Evolutionary conservation across 768 basidiomycete genomes (phyloP).

Genomic region (Podaxis sp.): DNA sequence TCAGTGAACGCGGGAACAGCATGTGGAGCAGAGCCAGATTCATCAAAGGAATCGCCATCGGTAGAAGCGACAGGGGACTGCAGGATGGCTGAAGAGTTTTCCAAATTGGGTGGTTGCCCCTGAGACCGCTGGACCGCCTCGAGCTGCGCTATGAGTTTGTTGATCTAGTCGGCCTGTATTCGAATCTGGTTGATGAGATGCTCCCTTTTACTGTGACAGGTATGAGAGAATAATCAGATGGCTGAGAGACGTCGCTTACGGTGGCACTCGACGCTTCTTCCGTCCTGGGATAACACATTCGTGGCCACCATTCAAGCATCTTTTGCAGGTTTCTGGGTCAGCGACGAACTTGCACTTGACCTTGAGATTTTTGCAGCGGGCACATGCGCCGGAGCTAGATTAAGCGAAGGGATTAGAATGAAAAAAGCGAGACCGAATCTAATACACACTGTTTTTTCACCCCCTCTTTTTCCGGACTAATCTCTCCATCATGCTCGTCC

Average conservation of each 20-base stretch:
- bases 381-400: constrained; percentile 59
- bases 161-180: constrained; percentile 70
- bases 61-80: constrained; percentile 40
- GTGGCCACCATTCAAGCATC: constrained; percentile 68
- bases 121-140: constrained; percentile 34
- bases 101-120: constrained; percentile 22
- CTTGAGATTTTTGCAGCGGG: constrained; percentile 66
- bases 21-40: constrained; percentile 25
- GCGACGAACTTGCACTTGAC: constrained; percentile 77
- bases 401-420: constrained; percentile 13
- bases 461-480: constrained; percentile 31
- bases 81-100: constrained; percentile 29
- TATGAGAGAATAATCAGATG: background rate
- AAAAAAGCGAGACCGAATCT: constrained; percentile 11
- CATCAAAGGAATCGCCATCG: constrained; percentile 29
- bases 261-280: constrained; percentile 76
- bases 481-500: constrained; percentile 38
- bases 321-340: constrained; percentile 73
- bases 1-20: constrained; percentile 16
- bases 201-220: constrained; percentile 66
- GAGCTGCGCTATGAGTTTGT: constrained; percentile 68
- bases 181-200: constrained; percentile 76
- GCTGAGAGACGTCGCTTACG: constrained; percentile 44
- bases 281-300: constrained; percentile 83
- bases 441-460: constrained; percentile 44